Conservation (phyloP, 495 filamentous ascomycete genomes). For the Aspergillus saccharolyticus region DNA sequence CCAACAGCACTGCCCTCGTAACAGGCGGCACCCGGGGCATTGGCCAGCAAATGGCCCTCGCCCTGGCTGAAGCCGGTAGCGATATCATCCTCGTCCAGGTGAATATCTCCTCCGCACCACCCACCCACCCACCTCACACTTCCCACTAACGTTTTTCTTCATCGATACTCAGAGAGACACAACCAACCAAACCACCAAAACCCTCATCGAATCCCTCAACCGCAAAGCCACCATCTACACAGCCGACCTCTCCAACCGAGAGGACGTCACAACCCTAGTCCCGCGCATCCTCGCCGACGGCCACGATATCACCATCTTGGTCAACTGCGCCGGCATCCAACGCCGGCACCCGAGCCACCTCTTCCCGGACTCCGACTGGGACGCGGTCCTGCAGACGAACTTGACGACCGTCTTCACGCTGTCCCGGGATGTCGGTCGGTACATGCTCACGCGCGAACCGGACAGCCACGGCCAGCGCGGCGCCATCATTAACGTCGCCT, state of each 20-base stretch:
- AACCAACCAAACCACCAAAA: conserved; percentile 51
- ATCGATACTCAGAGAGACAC: conserved; percentile 22
- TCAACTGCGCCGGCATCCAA: conserved; percentile 88
- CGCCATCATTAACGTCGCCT: conserved; percentile 75
- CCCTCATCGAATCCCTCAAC: conserved; percentile 40
- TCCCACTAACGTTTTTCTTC: no score
- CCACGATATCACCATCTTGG: conserved; percentile 60
- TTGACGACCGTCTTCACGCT: conserved; percentile 71
- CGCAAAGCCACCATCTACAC: conserved; percentile 63
- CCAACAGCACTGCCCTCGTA: conserved; percentile 6
- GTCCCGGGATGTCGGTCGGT: conserved; percentile 69
- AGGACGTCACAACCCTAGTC: conserved; percentile 53
- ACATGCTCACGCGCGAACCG: conserved; percentile 62
- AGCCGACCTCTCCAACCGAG: conserved; percentile 59
- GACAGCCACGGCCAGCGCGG: conserved; percentile 47
- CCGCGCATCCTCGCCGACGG: conserved; percentile 55
- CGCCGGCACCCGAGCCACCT: conserved; percentile 61
- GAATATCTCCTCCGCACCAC: background rate
- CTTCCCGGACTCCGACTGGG: conserved; percentile 72
- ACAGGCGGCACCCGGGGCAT: conserved; percentile 7
- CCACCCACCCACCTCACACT: background rate
- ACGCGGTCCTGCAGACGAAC: conserved; percentile 78
- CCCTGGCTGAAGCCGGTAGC: conserved; percentile 9
- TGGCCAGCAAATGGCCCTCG: conserved; percentile 6
- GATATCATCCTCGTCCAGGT: conserved; percentile 51